phyloP scores from a whole-genome alignment of 257 asterid genomes.

The Coffea eugenioides region DNA sequence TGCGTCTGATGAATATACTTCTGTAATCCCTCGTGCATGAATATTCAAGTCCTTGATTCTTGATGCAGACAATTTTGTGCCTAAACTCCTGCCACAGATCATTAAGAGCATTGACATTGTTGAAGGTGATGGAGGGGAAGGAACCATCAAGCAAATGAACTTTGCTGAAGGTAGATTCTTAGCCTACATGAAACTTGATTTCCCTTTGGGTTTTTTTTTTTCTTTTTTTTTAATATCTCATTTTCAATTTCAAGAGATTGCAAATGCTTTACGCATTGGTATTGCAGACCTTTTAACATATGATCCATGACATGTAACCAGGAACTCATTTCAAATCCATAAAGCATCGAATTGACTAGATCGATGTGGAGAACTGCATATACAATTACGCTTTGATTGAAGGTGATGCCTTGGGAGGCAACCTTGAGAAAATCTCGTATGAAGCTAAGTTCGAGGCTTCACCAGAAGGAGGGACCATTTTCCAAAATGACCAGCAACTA shows the following conservation, averaged over 20 bases:
- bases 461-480: constrained; percentile 24
- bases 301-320: not conserved
- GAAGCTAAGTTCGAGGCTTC: constrained; percentile 19
- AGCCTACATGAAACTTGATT: not conserved
- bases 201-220: no score
- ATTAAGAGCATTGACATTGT: constrained; percentile 38
- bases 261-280: no score
- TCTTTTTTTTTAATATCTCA: no score
- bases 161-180: constrained; percentile 33
- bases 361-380: constrained; percentile 6
- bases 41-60: constrained; percentile 41
- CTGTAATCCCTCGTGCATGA: constrained; percentile 31
- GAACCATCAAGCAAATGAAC: constrained; percentile 45
- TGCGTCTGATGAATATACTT: constrained; percentile 26
- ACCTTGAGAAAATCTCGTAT: constrained; percentile 24
- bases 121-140: constrained; percentile 48
- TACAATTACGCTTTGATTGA: constrained; percentile 22
- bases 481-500: constrained; percentile 14
- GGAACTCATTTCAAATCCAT: constrained; percentile 8
- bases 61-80: constrained; percentile 43
- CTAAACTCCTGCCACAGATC: constrained; percentile 42
- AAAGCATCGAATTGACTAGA: constrained; percentile 28
- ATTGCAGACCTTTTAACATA: no score
- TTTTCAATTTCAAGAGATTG: no score
- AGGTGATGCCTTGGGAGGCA: constrained; percentile 19